Percentiles rank a stretch among this genome's conserved stretches.
Evolutionary conservation across 2,329 filamentous ascomycete genomes (phyloP).

Genomic region (Dichotomopilus funicola): DNA sequence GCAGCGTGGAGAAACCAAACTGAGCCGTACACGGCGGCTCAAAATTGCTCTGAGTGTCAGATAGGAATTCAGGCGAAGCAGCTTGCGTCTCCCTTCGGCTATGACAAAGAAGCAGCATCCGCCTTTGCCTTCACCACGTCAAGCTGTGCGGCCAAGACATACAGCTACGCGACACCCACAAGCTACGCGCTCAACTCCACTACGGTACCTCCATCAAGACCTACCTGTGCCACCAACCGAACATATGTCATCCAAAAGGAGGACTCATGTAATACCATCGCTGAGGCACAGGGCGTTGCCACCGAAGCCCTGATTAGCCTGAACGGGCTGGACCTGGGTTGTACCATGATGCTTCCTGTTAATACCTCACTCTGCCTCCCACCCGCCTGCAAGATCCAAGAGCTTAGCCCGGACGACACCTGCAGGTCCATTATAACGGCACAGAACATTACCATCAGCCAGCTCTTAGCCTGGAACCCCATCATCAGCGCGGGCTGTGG

Average conservation of each 20-base stretch:
- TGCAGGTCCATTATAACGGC: background rate
- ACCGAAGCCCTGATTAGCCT: background rate
- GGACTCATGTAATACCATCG: background rate
- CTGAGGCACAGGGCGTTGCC: background rate
- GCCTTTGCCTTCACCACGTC: conserved; percentile 2
- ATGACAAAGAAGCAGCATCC: background rate
- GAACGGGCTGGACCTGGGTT: background rate
- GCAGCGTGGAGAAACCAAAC: background rate
- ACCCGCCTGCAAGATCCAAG: background rate
- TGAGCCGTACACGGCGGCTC: background rate
- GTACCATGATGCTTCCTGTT: background rate
- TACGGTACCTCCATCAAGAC: background rate
- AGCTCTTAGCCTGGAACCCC: background rate
- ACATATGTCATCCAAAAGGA: background rate
- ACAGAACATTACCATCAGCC: background rate
- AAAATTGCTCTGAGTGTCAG: background rate
- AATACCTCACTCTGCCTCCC: background rate
- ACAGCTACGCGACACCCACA: background rate
- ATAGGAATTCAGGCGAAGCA: background rate
- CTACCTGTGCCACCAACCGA: background rate
- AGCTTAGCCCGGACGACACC: background rate
- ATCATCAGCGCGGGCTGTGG: background rate
- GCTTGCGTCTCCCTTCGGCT: background rate
- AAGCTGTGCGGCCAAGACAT: background rate
- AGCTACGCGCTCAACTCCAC: background rate